Evolutionary conservation across 306 rosid species (phyloP).

Genomic region (Dryas alaskensis): DNA sequence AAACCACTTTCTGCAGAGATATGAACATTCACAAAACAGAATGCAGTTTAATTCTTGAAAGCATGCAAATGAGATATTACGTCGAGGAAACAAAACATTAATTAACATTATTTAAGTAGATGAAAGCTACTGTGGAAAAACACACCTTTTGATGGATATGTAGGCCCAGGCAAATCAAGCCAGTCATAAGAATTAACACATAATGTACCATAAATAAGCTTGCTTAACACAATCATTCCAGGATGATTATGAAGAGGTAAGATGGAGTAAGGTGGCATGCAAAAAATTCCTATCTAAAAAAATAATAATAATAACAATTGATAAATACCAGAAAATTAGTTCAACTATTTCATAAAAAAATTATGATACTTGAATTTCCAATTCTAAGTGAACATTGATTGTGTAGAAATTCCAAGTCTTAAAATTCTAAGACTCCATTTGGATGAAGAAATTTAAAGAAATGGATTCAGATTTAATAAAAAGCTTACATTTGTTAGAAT

Average conservation of each 20-base stretch:
- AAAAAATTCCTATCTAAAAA: conserved; percentile 88
- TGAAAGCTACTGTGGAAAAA: conserved; percentile 19
- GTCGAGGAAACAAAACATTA: neutral
- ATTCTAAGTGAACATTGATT: neutral
- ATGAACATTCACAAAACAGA: neutral
- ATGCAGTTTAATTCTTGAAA: neutral
- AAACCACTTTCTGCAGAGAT: neutral
- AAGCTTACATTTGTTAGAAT: neutral
- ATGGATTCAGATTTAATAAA: neutral
- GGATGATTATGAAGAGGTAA: conserved; percentile 97
- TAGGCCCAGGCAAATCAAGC: conserved; percentile 60
- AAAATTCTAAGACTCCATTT: neutral
- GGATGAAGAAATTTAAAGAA: neutral
- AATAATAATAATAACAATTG: conserved; percentile 18
- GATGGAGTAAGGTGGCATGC: conserved; percentile 87
- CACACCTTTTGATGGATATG: conserved; percentile 65
- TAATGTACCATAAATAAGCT: conserved; percentile 84
- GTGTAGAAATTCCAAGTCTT: neutral
- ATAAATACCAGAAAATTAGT: neutral
- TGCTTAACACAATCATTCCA: conserved; percentile 95
- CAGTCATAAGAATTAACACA: conserved; percentile 86
- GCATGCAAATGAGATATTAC: neutral
- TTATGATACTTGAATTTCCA: conserved; percentile 14
- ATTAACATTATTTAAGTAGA: neutral
- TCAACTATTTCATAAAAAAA: neutral